Percentiles rank a stretch among this genome's conserved stretches.
These are phyloP conservation scores for Leccinum uliginosum DNA, from an alignment of 768 basidiomycete species.

Conservation along the genomic window DNA sequence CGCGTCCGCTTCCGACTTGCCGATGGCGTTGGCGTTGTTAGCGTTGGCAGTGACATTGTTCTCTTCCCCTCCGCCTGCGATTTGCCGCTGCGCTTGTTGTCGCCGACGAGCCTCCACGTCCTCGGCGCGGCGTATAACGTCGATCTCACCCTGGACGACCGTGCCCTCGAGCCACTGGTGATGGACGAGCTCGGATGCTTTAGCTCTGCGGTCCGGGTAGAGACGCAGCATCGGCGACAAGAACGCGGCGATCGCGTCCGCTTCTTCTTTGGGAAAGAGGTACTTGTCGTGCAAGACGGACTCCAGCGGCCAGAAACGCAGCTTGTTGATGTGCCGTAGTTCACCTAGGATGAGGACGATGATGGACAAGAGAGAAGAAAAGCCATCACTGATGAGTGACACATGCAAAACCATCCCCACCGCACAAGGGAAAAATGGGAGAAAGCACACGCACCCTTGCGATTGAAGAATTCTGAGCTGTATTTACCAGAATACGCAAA, in stretches of 20 bases:
- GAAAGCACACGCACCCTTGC: constrained; percentile 63
- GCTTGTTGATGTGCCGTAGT: constrained; percentile 89
- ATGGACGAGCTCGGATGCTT: constrained; percentile 78
- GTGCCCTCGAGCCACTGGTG: constrained; percentile 86
- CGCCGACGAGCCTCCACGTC: constrained; percentile 39
- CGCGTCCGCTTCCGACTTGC: constrained; percentile 41
- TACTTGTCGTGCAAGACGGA: constrained; percentile 92
- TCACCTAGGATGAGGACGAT: constrained; percentile 45
- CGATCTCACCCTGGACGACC: constrained; percentile 86
- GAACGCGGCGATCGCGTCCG: constrained; percentile 77
- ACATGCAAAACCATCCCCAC: not conserved
- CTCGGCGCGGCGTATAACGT: constrained; percentile 66
- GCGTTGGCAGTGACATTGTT: not conserved
- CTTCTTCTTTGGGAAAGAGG: constrained; percentile 79
- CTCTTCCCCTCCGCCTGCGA: constrained; percentile 4
- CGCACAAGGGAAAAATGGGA: not conserved
- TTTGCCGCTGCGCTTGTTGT: constrained; percentile 11
- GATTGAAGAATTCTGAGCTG: constrained; percentile 90
- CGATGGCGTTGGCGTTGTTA: not conserved
- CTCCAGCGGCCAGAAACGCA: constrained; percentile 87
- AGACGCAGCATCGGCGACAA: constrained; percentile 87
- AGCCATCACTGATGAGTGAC: constrained; percentile 6
- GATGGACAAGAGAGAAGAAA: not conserved
- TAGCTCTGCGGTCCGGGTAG: constrained; percentile 83
- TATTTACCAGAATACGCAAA: constrained; percentile 91